These are phyloP conservation scores for Mycosphaerella sp. DNA, from an alignment of 2,329 filamentous ascomycete species.

Conservation along the genomic window DNA sequence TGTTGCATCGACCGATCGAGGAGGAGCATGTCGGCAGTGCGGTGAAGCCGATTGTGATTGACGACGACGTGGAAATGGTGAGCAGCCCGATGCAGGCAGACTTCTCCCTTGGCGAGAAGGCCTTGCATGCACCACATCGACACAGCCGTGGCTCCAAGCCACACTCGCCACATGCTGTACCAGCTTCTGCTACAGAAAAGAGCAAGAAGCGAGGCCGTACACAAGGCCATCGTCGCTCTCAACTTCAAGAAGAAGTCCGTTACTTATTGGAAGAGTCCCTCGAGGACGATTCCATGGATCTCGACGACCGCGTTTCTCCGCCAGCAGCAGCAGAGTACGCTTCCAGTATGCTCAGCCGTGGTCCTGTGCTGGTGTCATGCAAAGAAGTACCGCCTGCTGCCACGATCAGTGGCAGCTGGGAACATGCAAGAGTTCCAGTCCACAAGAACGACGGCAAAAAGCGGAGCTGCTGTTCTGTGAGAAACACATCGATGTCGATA, in stretches of 20 bases:
- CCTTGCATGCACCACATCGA: conserved; percentile 28
- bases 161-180: conserved; percentile 14
- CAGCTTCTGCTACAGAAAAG: conserved; percentile 17
- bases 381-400: conserved; percentile 26
- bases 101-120: conserved; percentile 31
- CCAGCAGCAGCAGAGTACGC: conserved; percentile 26
- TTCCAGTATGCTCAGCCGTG: conserved; percentile 23
- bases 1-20: conserved; percentile 31
- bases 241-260: conserved; percentile 34
- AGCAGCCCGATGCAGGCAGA: conserved; percentile 28
- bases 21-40: conserved; percentile 25
- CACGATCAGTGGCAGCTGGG: conserved; percentile 16
- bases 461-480: conserved; percentile 29
- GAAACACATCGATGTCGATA: conserved; percentile 17
- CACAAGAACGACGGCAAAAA: conserved; percentile 32
- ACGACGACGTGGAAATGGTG: conserved; percentile 29
- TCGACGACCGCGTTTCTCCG: conserved; percentile 25
- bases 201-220: conserved; percentile 30
- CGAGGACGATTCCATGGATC: conserved; percentile 23
- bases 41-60: conserved; percentile 28
- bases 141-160: conserved; percentile 29
- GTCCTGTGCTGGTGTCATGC: conserved; percentile 13
- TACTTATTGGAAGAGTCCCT: conserved; percentile 29
- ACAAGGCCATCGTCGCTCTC: conserved; percentile 28
- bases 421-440: conserved; percentile 25